These are phyloP conservation scores for Pseudonitzschia multistriata DNA, from an alignment of 108 stramenopile genomes.

Conservation along the genomic window DNA sequence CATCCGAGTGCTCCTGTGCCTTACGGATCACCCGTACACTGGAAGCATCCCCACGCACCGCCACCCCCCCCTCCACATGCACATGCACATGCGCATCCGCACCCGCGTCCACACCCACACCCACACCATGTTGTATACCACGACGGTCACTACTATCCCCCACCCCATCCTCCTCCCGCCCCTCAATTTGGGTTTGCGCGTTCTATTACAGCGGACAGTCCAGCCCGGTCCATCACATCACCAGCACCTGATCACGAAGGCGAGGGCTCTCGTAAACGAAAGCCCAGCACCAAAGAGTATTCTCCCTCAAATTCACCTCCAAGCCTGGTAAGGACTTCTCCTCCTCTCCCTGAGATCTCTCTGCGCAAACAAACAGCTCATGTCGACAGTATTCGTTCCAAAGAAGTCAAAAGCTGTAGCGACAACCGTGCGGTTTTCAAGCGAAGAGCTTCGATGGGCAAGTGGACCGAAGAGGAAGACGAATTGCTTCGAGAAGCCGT, in stretches of 20 bases:
- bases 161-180: background rate
- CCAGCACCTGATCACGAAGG: background rate
- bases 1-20: background rate
- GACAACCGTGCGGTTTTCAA: constrained; percentile 47
- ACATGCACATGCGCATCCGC: no score
- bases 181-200: constrained; percentile 12
- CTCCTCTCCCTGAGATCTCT: constrained; percentile 7
- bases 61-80: constrained; percentile 17
- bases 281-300: constrained; percentile 15
- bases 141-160: constrained; percentile 12
- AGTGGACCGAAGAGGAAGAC: constrained; percentile 87
- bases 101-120: constrained; percentile 4
- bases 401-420: background rate
- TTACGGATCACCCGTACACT: constrained; percentile 9
- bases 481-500: constrained; percentile 81
- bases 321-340: constrained; percentile 1
- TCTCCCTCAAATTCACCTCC: constrained; percentile 17
- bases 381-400: constrained; percentile 13
- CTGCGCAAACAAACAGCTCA: constrained; percentile 17
- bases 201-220: constrained; percentile 4
- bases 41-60: constrained; percentile 4
- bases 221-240: background rate
- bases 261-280: constrained; percentile 15
- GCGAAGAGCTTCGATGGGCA: constrained; percentile 83
- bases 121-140: constrained; percentile 18